Base-by-base conservation (phyloP, 164 flowering plant genomes). In the Nelumbo lutea region DNA sequence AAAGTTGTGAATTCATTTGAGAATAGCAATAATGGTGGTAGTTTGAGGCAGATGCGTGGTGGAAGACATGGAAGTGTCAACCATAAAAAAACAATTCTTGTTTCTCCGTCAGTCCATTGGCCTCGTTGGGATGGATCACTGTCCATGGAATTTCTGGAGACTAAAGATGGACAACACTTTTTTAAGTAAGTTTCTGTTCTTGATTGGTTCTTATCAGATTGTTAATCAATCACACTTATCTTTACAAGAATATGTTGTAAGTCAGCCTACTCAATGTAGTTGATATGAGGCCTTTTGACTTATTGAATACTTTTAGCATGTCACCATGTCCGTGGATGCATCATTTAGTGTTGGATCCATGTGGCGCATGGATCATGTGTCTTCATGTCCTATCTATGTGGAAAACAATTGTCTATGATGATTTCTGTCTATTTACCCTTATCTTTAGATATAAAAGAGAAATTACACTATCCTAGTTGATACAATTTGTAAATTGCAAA, bases 121-220 rank as follows among this genome's bases (percentile, higher is more conserved):
- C 86, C 87, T 68, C 93, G 89, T 7, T 94, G 98, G 97, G 97
- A 91, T 85, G 92, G 88, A 64, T 88, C 93, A 68, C 70, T 91
- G 62, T 84, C 91, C 64, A 90, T 94, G 97, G 98, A 94, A 72
- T 80, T 80, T 79, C 66, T 94, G 61, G 96, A 86, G 74, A 81
- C 81, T 15, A 91, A 70, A 72, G 80, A 87, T 75, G 96, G 90
- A 51, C 68, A 64, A 48, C 76, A 84, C 66, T 81, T 82, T 79
- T 93, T 91, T 70, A 86, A 86, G 98, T 91, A 78, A 71, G 9
- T 65, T 47, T 60, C 48, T 15, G 2, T 44, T 40, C 13, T 44
- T 43, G 8, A 41, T 39, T 41, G n/a, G 11, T 41, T 59, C 4
- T 61, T 46, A 9, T 63, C 42, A 9, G 4, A 48, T 5, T 62